Conservation (phyloP, 257 asterid genomes). For the Cynanchum wilfordii region DNA sequence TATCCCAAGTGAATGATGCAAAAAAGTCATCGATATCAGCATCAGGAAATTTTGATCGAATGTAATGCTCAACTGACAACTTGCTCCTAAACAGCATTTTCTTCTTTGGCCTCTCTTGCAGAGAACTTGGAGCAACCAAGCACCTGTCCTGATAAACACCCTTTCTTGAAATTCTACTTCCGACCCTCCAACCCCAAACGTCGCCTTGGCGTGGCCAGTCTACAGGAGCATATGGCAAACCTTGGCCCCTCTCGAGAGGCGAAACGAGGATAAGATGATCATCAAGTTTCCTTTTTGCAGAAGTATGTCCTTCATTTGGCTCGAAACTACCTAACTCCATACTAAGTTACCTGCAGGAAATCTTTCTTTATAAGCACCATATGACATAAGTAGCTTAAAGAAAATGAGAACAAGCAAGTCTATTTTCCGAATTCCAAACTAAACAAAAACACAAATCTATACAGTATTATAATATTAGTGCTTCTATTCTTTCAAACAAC, state of each 20-base stretch:
- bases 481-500: no score
- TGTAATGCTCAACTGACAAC: slow-evolving; percentile 15
- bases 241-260: slow-evolving; percentile 25
- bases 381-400: not conserved
- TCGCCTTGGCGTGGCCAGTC: slow-evolving; percentile 46
- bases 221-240: slow-evolving; percentile 41
- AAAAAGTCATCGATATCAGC: slow-evolving; percentile 31
- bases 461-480: no score
- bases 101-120: slow-evolving; percentile 28
- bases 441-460: not conserved
- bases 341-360: not conserved
- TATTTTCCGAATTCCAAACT: not conserved
- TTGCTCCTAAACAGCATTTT: slow-evolving; percentile 30
- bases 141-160: slow-evolving; percentile 28
- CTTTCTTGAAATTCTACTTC: slow-evolving; percentile 16
- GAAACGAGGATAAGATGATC: slow-evolving; percentile 16
- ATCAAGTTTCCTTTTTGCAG: slow-evolving; percentile 5
- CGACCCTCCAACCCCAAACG: slow-evolving; percentile 46
- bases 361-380: not conserved
- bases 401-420: not conserved
- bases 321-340: slow-evolving; percentile 6
- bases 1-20: slow-evolving; percentile 36
- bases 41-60: slow-evolving; percentile 27
- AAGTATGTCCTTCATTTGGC: not conserved
- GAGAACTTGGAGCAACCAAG: slow-evolving; percentile 34